A percentile compares a stretch with the other conserved stretches of the same genome.
Evolutionary conservation across 768 basidiomycete genomes (phyloP).

Genomic region (Ramaria sp.): DNA sequence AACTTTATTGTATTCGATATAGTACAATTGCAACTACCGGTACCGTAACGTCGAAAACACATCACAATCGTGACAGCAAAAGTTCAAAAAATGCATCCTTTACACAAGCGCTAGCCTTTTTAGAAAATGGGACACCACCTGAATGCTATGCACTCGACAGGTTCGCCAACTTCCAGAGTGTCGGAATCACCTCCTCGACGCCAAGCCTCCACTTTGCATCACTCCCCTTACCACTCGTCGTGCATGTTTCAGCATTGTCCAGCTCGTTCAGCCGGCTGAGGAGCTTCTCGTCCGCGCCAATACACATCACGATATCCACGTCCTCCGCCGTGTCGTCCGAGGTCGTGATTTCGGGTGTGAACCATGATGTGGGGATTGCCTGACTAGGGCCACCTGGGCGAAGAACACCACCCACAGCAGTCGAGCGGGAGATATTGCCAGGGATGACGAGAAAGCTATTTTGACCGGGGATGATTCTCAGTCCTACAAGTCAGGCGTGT

Average conservation of each 20-base stretch:
- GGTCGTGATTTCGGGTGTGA: slow-evolving; percentile 26
- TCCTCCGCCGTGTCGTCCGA: slow-evolving; percentile 27
- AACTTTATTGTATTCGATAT: no score
- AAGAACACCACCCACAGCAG: slow-evolving; percentile 70
- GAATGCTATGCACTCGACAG: background rate
- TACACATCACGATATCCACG: slow-evolving; percentile 48
- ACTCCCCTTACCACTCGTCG: slow-evolving; percentile 62
- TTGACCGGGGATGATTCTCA: slow-evolving; percentile 72
- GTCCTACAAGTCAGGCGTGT: slow-evolving; percentile 18
- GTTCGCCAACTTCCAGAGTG: slow-evolving; percentile 25
- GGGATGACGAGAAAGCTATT: slow-evolving; percentile 77
- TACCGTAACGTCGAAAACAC: no score
- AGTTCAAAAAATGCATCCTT: no score
- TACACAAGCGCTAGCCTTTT: no score
- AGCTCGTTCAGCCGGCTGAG: slow-evolving; percentile 66
- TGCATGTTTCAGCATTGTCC: slow-evolving; percentile 60
- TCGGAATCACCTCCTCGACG: slow-evolving; percentile 23
- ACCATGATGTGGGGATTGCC: slow-evolving; percentile 29
- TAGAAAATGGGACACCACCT: no score
- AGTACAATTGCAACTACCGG: no score
- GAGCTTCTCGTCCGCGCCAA: slow-evolving; percentile 71
- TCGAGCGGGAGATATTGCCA: slow-evolving; percentile 74
- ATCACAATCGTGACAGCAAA: no score
- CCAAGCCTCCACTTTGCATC: slow-evolving; percentile 62
- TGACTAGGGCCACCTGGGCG: slow-evolving; percentile 46